Evolutionary conservation across 108 stramenopile genomes (phyloP).

Genomic region (Mediolabrus comicus): DNA sequence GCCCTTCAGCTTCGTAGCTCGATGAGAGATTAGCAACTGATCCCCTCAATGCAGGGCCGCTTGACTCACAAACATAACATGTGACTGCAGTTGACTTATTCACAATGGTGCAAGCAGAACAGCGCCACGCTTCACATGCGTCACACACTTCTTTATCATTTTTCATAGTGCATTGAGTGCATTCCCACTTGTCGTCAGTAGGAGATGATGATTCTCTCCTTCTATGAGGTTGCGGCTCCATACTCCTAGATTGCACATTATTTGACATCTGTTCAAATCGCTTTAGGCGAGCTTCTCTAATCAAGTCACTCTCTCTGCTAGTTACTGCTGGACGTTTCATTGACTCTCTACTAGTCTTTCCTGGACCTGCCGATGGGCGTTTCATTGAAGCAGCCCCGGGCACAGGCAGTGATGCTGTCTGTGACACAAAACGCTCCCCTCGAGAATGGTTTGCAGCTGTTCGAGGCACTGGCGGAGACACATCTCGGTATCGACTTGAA

Average conservation of each 20-base stretch:
- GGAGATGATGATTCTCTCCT: neutral
- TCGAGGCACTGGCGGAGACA: neutral
- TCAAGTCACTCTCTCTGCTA: conserved; percentile 7
- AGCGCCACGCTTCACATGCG: neutral
- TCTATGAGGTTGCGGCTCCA: neutral
- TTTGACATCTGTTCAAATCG: conserved; percentile 9
- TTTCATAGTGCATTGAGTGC: neutral
- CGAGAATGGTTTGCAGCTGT: neutral
- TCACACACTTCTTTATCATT: neutral
- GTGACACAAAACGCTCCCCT: neutral
- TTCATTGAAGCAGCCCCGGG: neutral
- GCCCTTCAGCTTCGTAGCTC: neutral
- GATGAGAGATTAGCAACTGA: neutral
- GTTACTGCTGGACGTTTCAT: conserved; percentile 3
- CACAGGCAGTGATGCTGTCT: neutral
- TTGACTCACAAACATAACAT: neutral
- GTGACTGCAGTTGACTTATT: neutral
- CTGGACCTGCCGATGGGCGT: neutral
- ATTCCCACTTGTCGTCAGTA: neutral
- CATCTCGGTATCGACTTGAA: neutral
- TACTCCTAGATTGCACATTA: neutral
- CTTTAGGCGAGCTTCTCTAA: conserved; percentile 24
- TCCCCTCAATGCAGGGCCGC: neutral
- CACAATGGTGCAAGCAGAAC: neutral
- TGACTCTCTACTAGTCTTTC: neutral